phyloP scores from a whole-genome alignment of 495 filamentous ascomycete genomes.

The Tuber indicum region DNA sequence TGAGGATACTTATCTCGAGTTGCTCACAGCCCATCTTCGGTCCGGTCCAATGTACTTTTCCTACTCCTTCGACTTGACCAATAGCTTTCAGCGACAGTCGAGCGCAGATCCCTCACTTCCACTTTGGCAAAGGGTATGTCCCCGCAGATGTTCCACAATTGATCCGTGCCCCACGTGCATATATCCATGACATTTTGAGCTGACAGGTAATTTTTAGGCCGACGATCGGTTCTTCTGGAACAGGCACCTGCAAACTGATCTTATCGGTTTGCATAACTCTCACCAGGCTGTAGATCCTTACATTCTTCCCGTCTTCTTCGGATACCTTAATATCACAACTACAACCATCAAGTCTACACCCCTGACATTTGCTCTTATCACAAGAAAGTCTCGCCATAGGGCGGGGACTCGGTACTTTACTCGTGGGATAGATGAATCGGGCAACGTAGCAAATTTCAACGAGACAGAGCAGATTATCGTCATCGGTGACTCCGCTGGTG shows the following conservation, averaged over 20 bases:
- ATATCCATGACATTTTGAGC: background rate
- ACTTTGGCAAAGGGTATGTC: conserved; percentile 64
- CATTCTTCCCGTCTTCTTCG: conserved; percentile 89
- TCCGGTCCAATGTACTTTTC: conserved; percentile 94
- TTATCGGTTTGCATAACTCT: conserved; percentile 71
- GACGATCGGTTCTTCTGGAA: conserved; percentile 99
- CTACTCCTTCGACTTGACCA: conserved; percentile 90
- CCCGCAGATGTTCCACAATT: background rate
- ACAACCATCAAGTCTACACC: conserved; percentile 75
- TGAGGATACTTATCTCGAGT: conserved; percentile 78
- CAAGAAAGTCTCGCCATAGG: conserved; percentile 74
- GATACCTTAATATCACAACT: conserved; percentile 78
- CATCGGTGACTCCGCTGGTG: conserved; percentile 68
- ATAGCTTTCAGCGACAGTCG: conserved; percentile 86
- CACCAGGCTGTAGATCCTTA: conserved; percentile 65
- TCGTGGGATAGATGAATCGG: conserved; percentile 81
- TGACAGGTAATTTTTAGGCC: conserved; percentile 44
- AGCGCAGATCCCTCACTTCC: conserved; percentile 61
- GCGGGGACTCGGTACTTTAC: conserved; percentile 92
- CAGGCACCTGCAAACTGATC: conserved; percentile 76
- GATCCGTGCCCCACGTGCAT: background rate
- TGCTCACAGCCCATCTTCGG: conserved; percentile 72
- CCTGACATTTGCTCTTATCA: conserved; percentile 79
- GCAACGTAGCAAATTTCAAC: conserved; percentile 95
- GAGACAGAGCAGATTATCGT: conserved; percentile 91